Conservation (phyloP, 129 eudicot species). For the Tagetes erecta region DNA sequence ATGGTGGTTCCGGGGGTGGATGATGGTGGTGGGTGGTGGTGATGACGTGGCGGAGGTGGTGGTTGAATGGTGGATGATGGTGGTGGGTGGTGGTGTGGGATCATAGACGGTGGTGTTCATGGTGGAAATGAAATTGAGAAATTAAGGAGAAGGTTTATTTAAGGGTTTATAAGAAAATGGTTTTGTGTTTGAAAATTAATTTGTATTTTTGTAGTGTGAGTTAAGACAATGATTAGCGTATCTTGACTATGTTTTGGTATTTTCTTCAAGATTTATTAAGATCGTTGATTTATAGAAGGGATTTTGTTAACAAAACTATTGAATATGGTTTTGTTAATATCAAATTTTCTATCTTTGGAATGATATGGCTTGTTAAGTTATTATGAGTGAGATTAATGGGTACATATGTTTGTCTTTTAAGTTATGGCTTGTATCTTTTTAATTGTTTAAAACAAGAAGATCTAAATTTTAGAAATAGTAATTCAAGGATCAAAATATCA, state of each 20-base stretch:
- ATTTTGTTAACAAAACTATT: neutral
- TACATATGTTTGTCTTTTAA: no score
- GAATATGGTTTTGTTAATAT: neutral
- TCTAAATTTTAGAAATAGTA: no score
- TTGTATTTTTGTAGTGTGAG: constrained; percentile 26
- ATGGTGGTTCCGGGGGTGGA: neutral
- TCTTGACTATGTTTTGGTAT: constrained; percentile 16
- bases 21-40: constrained; percentile 33
- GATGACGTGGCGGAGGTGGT: constrained; percentile 16
- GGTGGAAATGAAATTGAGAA: constrained; percentile 19
- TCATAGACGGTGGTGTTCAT: constrained; percentile 27
- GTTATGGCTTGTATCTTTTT: no score
- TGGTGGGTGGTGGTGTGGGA: constrained; percentile 17
- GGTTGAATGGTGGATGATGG: constrained; percentile 5
- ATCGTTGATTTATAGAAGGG: neutral
- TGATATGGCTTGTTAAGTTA: no score
- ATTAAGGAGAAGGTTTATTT: neutral
- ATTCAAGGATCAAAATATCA: no score
- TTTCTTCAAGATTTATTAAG: constrained; percentile 31
- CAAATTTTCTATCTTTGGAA: no score
- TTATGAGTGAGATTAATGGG: neutral
- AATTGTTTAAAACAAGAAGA: no score
- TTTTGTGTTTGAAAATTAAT: neutral
- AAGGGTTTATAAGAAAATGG: neutral
- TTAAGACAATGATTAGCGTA: constrained; percentile 42